Evolutionary conservation across 352 stramenopile genomes (phyloP).

Genomic region (Saprolegnia parasitica): DNA sequence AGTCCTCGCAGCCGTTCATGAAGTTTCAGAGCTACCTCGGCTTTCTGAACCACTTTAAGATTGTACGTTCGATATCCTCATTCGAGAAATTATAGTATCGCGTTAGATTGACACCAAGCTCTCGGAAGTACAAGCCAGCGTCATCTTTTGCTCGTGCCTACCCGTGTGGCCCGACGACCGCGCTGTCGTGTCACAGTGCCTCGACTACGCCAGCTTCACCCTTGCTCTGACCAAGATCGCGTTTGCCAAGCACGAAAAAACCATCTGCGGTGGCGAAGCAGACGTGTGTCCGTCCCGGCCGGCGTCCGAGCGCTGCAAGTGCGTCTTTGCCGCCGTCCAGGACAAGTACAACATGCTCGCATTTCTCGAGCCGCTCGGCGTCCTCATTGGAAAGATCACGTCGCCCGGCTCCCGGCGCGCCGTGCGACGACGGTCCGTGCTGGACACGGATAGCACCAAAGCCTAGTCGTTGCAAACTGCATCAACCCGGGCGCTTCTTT

Average conservation of each 20-base stretch:
- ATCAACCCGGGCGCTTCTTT: no score
- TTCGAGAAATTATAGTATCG: no score
- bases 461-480: no score
- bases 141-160: slow-evolving; percentile 58
- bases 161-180: slow-evolving; percentile 31
- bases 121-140: slow-evolving; percentile 48
- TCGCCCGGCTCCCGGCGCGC: background rate
- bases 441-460: no score
- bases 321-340: slow-evolving; percentile 15
- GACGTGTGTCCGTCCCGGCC: slow-evolving; percentile 54
- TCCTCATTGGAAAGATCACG: slow-evolving; percentile 35
- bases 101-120: slow-evolving; percentile 35
- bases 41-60: background rate
- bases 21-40: slow-evolving; percentile 4
- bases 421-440: background rate
- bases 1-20: background rate
- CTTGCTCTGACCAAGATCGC: slow-evolving; percentile 31
- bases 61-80: no score
- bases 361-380: slow-evolving; percentile 44
- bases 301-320: slow-evolving; percentile 44
- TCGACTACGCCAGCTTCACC: background rate
- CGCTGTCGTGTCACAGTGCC: slow-evolving; percentile 17
- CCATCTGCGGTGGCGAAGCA: slow-evolving; percentile 44
- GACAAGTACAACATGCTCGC: slow-evolving; percentile 40
- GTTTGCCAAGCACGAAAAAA: slow-evolving; percentile 35